Conservation (phyloP, 2,329 filamentous ascomycete species). For the Phaeoacremonium minimum region DNA sequence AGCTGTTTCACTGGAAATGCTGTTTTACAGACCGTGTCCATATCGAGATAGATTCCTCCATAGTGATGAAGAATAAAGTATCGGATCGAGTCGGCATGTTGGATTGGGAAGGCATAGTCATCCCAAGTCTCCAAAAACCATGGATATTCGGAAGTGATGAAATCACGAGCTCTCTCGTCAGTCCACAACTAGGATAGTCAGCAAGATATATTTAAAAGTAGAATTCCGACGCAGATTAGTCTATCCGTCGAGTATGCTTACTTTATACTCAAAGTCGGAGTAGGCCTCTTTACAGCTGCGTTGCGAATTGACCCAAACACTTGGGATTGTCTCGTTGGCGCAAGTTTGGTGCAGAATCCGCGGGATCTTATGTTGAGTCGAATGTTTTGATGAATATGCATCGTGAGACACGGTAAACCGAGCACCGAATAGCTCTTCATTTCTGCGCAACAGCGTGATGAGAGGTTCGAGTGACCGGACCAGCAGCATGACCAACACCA, state of each 20-base stretch:
- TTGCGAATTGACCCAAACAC: slow-evolving; percentile 61
- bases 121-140: slow-evolving; percentile 70
- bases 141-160: slow-evolving; percentile 65
- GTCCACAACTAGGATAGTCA: slow-evolving; percentile 67
- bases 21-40: slow-evolving; percentile 24
- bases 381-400: neutral
- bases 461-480: slow-evolving; percentile 67
- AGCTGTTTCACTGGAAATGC: slow-evolving; percentile 20
- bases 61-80: slow-evolving; percentile 71
- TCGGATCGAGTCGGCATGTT: slow-evolving; percentile 69
- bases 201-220: too few relatives aligned
- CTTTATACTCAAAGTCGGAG: slow-evolving; percentile 69
- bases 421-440: slow-evolving; percentile 23
- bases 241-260: too few relatives aligned
- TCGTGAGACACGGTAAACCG: slow-evolving; percentile 12
- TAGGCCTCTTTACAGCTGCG: slow-evolving; percentile 64
- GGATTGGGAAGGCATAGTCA: slow-evolving; percentile 65
- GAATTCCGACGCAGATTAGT: too few relatives aligned
- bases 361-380: slow-evolving; percentile 50
- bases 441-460: slow-evolving; percentile 59
- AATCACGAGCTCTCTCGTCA: slow-evolving; percentile 60
- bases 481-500: slow-evolving; percentile 49
- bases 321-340: slow-evolving; percentile 63
- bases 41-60: slow-evolving; percentile 70
- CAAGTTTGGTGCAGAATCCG: slow-evolving; percentile 61